Conservation (phyloP, 116 monocot genomes). For the Trichopus zeylanicus region DNA sequence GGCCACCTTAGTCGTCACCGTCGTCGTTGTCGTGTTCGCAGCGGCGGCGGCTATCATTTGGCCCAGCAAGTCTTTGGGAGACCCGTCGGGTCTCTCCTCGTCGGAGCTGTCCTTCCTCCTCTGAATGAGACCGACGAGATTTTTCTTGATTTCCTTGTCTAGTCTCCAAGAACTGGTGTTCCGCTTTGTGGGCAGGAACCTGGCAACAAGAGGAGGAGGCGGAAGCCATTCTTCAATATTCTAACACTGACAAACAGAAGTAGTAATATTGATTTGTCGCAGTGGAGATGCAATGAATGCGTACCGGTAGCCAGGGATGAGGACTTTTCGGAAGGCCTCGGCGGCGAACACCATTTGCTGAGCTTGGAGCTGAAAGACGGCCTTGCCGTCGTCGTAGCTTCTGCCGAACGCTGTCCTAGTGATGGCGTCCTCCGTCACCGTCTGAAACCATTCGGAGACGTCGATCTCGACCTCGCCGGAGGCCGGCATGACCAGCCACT, state of each 20-base stretch:
- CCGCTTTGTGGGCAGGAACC: conserved; percentile 45
- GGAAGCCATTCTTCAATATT: too few relatives aligned
- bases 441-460: conserved; percentile 37
- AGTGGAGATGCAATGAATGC: too few relatives aligned
- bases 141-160: conserved; percentile 42
- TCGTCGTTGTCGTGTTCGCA: neutral
- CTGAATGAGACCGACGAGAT: conserved; percentile 22
- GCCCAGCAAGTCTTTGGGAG: conserved; percentile 41
- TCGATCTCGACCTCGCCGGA: conserved; percentile 38
- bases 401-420: conserved; percentile 34
- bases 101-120: conserved; percentile 8
- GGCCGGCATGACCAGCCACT: conserved; percentile 15
- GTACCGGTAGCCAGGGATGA: conserved; percentile 51
- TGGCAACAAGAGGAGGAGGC: too few relatives aligned
- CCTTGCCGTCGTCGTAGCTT: conserved; percentile 48
- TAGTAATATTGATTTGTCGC: too few relatives aligned
- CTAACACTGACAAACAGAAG: too few relatives aligned
- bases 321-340: conserved; percentile 40
- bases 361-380: conserved; percentile 29
- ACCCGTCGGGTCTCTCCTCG: conserved; percentile 3
- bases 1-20: conserved; percentile 13
- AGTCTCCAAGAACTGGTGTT: conserved; percentile 40
- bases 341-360: conserved; percentile 37
- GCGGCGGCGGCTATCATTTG: conserved; percentile 40
- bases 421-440: conserved; percentile 40